These are phyloP conservation scores for Neurospora cerealis DNA, from an alignment of 495 filamentous ascomycete species.

Conservation along the genomic window DNA sequence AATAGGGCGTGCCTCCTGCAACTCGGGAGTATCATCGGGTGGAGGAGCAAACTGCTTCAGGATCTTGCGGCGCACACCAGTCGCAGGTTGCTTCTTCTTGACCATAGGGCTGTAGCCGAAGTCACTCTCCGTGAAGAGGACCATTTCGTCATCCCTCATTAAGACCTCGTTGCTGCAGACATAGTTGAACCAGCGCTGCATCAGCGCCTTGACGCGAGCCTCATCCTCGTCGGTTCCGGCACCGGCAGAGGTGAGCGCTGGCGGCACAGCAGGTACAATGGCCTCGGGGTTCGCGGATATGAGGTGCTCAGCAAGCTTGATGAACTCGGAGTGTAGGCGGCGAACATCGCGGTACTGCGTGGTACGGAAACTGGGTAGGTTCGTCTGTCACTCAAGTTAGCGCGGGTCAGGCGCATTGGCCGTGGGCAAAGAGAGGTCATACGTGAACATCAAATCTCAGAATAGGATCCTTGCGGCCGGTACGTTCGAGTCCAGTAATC, in stretches of 20 bases:
- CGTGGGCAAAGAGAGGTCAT: constrained; percentile 23
- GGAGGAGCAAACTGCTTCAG: constrained; percentile 98
- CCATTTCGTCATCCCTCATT: constrained; percentile 91
- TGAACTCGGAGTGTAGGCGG: constrained; percentile 89
- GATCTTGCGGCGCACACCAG: constrained; percentile 85
- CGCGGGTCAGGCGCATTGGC: not conserved
- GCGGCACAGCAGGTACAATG: constrained; percentile 93
- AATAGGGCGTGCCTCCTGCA: constrained; percentile 76
- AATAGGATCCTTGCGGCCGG: constrained; percentile 90
- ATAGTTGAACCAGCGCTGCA: constrained; percentile 93
- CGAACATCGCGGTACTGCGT: constrained; percentile 97
- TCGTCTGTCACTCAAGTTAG: constrained; percentile 53
- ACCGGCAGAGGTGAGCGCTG: constrained; percentile 81
- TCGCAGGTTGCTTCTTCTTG: constrained; percentile 92
- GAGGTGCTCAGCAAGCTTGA: constrained; percentile 87
- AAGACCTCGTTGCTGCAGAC: constrained; percentile 87
- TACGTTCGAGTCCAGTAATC: constrained; percentile 84
- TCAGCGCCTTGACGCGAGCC: constrained; percentile 67
- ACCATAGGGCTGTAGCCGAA: constrained; percentile 96
- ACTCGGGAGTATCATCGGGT: constrained; percentile 91
- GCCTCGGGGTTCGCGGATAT: constrained; percentile 95
- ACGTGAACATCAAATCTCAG: constrained; percentile 96
- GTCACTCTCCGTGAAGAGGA: constrained; percentile 95
- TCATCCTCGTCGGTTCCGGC: constrained; percentile 97
- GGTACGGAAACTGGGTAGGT: constrained; percentile 92